Evolutionary conservation across 768 basidiomycete species (phyloP), one percentile per base, ranked within the genome.

Genomic region (Suillus subluteus): DNA sequence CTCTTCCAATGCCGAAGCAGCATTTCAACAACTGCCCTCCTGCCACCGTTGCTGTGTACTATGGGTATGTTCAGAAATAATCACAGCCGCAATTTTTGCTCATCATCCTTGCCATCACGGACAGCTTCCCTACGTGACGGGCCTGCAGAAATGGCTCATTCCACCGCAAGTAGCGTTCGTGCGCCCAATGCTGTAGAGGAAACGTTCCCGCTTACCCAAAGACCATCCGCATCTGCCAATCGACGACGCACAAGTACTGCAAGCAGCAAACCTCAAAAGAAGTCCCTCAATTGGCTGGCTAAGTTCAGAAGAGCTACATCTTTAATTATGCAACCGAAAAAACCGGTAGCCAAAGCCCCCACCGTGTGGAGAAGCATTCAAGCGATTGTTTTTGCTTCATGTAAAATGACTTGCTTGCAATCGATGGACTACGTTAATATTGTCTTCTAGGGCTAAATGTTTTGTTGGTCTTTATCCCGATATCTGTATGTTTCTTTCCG

Each of bases 391-490:
- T 54, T 76, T 12, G 81, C 84, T 16, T 89, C 90, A 43, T 91
- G 91, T 91, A 62, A 43, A 43, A 32, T 21, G 40, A 63, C 83
- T 46, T 12, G 23, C 4, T 61, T 26, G n/a, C 23, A 7, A n/a
- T 30, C 13, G 30, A 59, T 43, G 41, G 6, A 21, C 26, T 13
- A 4, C 62, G 21, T 63, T 67, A 4, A 64, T 73, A 15, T 70
- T 46, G 35, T 37, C 37, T 65, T 43, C 18, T 43, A 92, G 91
- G 86, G 82, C 74, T 93, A 11, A 94, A 94, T 71, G 12, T 91
- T 18, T 77, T 93, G 16, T 81, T 92, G 1, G 69, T 90, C 11
- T 92, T 84, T 73, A 92, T 93, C 37, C 91, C 91, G 2, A 71
- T 92, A 69, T 89, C 91, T 0, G 91, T 79, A 71, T 87, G 75